Conservation (phyloP, 345 rosid species). For the Trapa bicornis region DNA sequence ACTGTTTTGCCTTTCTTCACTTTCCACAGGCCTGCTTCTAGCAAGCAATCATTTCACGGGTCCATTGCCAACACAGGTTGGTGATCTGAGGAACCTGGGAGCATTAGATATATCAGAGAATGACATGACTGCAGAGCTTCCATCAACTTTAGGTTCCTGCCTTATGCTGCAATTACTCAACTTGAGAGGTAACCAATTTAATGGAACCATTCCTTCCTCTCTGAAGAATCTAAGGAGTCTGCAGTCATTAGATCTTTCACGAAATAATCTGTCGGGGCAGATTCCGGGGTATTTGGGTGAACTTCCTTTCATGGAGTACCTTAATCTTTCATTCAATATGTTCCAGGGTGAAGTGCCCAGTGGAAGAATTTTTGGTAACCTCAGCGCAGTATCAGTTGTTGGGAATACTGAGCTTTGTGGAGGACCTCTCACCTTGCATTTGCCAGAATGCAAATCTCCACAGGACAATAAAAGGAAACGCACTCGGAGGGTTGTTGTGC, state of each 20-base stretch:
- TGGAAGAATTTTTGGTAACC: conserved; percentile 6
- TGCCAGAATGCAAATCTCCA: conserved; percentile 1
- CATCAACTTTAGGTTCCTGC: conserved; percentile 1
- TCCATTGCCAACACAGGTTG: not conserved
- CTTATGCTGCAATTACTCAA: not conserved
- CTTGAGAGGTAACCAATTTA: conserved; percentile 5
- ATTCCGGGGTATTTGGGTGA: conserved; percentile 5
- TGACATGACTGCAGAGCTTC: conserved; percentile 6
- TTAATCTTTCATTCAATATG: conserved; percentile 13
- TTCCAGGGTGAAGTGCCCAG: conserved; percentile 9
- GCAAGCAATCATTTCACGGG: not conserved
- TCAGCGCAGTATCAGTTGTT: not conserved
- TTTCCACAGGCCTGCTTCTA: not conserved
- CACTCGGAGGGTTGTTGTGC: not conserved
- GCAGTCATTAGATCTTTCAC: conserved; percentile 2
- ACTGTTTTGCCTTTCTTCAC: not conserved
- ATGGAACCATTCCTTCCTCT: conserved; percentile 3
- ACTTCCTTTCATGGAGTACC: conserved; percentile 1
- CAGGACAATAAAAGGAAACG: not conserved
- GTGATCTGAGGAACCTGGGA: conserved; percentile 4
- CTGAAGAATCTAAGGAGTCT: not conserved
- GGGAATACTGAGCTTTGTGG: conserved; percentile 9
- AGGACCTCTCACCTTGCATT: conserved; percentile 2
- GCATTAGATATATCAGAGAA: conserved; percentile 3
- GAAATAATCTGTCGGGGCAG: conserved; percentile 6